A percentile compares a stretch with the other conserved stretches of the same genome.
These are phyloP conservation scores for Toxoplasma gondii DNA, from an alignment of 169 alveolate species.

Conservation along the genomic window DNA sequence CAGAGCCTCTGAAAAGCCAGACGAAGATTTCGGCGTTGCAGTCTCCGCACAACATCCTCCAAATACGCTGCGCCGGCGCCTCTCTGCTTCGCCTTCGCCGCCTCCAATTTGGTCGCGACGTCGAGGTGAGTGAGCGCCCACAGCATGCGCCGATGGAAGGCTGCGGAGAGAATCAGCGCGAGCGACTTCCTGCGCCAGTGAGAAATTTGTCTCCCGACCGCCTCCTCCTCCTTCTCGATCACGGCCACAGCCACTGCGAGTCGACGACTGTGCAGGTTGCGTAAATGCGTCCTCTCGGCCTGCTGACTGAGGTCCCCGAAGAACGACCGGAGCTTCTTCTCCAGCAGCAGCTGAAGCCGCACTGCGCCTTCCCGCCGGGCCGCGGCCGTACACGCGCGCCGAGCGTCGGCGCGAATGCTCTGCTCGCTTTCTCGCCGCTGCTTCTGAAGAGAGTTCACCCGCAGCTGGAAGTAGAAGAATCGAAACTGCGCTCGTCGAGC, in stretches of 20 bases:
- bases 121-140: neutral
- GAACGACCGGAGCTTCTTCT: neutral
- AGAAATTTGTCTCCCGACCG: neutral
- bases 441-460: conserved; percentile 17
- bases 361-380: neutral
- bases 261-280: neutral
- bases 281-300: neutral
- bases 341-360: neutral
- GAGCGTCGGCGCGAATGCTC: neutral
- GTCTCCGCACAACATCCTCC: neutral
- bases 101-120: neutral
- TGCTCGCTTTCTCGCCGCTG: neutral
- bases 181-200: neutral
- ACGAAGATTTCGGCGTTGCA: neutral
- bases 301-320: neutral
- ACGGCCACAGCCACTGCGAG: neutral
- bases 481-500: neutral
- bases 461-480: conserved; percentile 20
- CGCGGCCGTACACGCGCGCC: neutral
- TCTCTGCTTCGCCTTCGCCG: neutral
- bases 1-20: neutral
- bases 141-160: neutral
- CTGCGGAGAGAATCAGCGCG: neutral
- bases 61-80: neutral
- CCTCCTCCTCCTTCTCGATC: neutral